phyloP scores from a whole-genome alignment of 2,329 filamentous ascomycete species.

The Aureobasidium sp. region DNA sequence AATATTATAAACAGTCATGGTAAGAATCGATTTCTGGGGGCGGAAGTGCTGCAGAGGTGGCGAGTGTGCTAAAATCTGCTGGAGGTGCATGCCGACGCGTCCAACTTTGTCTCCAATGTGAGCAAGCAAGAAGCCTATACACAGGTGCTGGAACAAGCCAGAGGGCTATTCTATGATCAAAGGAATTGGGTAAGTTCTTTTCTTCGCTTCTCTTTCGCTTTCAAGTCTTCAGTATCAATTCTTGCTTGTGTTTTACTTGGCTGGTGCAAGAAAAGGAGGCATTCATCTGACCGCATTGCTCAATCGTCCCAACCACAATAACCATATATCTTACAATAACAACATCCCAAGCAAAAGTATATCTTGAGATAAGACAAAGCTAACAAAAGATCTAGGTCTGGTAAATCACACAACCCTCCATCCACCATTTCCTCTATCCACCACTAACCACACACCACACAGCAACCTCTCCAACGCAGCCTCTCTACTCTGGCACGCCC shows the following conservation, averaged over 20 bases:
- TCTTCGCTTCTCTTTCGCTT: neutral
- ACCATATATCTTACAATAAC: no score
- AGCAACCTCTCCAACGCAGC: slow-evolving; percentile 72
- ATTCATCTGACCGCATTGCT: neutral
- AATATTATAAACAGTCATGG: neutral
- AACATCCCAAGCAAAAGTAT: no score
- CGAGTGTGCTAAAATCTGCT: neutral
- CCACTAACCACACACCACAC: neutral
- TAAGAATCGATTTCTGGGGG: neutral
- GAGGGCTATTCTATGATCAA: slow-evolving; percentile 62
- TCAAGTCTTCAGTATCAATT: neutral
- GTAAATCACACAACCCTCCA: slow-evolving; percentile 6
- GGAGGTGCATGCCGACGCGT: slow-evolving; percentile 69
- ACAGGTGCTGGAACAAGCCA: slow-evolving; percentile 63
- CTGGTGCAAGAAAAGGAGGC: neutral
- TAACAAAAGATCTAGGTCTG: slow-evolving; percentile 13
- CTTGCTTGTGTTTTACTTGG: neutral
- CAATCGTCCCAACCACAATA: neutral
- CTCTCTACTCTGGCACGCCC: slow-evolving; percentile 71
- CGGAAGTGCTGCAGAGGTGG: neutral
- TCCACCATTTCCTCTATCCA: neutral
- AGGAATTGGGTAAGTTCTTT: slow-evolving; percentile 60
- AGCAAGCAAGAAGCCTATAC: slow-evolving; percentile 65
- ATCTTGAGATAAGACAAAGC: neutral
- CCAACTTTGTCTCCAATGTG: slow-evolving; percentile 59